phyloP scores from a whole-genome alignment of 257 asterid genomes.

The Solanum microdontum region DNA sequence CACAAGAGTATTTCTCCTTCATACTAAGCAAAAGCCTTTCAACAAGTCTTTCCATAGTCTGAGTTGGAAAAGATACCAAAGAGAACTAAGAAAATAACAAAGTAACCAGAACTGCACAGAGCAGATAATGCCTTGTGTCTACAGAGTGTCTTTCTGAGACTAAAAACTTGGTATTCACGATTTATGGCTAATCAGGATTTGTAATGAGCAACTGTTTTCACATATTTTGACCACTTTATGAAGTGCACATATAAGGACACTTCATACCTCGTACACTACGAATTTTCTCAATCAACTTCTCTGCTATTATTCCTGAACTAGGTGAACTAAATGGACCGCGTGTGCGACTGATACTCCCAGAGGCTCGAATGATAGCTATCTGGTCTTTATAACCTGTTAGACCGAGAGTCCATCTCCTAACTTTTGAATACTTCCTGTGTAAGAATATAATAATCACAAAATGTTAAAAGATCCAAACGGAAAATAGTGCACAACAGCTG shows the following conservation, averaged over 20 bases:
- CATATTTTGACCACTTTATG: background rate
- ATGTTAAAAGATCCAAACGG: background rate
- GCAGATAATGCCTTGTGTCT: background rate
- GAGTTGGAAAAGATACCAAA: background rate
- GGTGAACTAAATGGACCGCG: conserved; percentile 51
- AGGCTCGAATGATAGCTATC: conserved; percentile 91
- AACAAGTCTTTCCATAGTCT: background rate
- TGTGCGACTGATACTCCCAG: conserved; percentile 87
- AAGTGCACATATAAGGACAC: background rate
- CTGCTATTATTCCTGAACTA: conserved; percentile 80
- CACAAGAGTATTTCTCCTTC: background rate
- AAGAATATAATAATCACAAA: background rate
- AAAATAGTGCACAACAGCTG: background rate
- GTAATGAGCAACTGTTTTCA: background rate
- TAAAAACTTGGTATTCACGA: background rate
- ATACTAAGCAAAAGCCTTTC: background rate
- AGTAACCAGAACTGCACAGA: background rate
- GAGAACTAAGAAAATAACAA: background rate
- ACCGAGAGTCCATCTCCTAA: conserved; percentile 82
- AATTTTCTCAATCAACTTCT: conserved; percentile 76
- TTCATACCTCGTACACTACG: conserved; percentile 70
- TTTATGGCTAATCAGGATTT: background rate
- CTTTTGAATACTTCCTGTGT: conserved; percentile 66
- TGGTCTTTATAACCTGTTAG: conserved; percentile 58
- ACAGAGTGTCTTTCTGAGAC: background rate